Evolutionary conservation across 345 rosid genomes (phyloP), one percentile per base, ranked within the genome.

Genomic region (Cardiospermum halicacabum): DNA sequence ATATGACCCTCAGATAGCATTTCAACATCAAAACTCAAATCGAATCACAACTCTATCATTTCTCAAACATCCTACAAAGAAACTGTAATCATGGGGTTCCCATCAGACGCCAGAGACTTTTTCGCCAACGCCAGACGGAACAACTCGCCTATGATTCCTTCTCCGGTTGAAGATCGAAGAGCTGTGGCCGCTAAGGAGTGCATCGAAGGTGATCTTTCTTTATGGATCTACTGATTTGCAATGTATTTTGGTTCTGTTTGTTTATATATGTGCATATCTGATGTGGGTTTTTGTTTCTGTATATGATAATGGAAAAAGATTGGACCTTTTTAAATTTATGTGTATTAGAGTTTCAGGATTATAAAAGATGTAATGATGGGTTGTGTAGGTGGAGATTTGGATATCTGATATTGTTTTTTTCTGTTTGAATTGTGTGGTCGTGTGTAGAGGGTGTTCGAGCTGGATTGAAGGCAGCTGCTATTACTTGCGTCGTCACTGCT

Each of bases 391-490:
- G 43, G 15, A 60, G 26, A 39, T 26, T 11, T 60, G 12, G 1
- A 27, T 47, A 47, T 7, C 53, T 60, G 53, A 60, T 45, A 11
- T 60, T n/a, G 53, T 1, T 60, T 26, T n/a, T 60, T 42, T 7
- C 0, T 50, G 11, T 36, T 63, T 26, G 51, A 26, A 51, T 51
- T 21, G 27, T 21, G 27, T 65, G 4, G 28, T 40, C 1, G 28
- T 53, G 5, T 21, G 22, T 84, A 85, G 94, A 85, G 48, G 88
- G 88, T 43, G 81, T 70, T 55, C 77, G 78, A 28, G 90, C 86
- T 15, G 90, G 90, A 65, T 11, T 59, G n/a, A 87, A 83, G 72
- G 87, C 88, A 4, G 91, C 87, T 64, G 78, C 74, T 15, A 26
- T 85, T 11, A 53, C 79, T 1, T 64, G 67, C 48, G 85, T 77